Evolutionary conservation across 2,329 filamentous ascomycete genomes (phyloP), one percentile per base, ranked within the genome.

Genomic region (Corynespora cassiicola): DNA sequence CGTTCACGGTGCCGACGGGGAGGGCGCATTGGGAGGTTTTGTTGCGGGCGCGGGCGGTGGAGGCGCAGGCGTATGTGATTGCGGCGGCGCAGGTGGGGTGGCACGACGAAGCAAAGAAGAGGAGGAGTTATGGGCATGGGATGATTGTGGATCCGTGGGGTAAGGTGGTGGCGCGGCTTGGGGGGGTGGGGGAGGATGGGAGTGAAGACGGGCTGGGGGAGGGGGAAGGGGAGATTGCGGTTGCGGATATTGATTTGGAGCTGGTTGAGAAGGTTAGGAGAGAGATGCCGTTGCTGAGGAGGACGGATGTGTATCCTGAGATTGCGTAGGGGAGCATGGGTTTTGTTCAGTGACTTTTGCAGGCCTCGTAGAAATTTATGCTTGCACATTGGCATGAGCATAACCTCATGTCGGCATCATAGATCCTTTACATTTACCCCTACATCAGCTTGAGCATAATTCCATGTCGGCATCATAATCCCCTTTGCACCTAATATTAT

Each of bases 111-210:
- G 54, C 60, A 31, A 59, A 57, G 10, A 89, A 84, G 68, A 76
- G 92, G 41, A 78, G 80, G 18, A 95, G 88, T 68, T 96, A 94
- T 70, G 92, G 92, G 0, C 86, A 89, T 63, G 88, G 87, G 54
- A 82, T 95, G 73, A 86, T 95, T 30, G 78, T 96, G 17, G 86
- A 88, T 64, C 91, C 92, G 0, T 96, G 90, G 90, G 92, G 92
- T 0, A 78, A 81, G 39, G 79, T 96, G 1, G 62, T 89, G 25
- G 78, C 85, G 3, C 77, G 86, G 58, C 75, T 85, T 60, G 77
- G 76, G 25, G 84, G 82, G 1, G 73, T 71, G 12, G 70, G 74
- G 26, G 67, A 74, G 50, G 56, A 70, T 27, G 56, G 36, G 20
- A 56, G n/a, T n/a, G n/a, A n/a, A n/a, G n/a, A 54, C 40, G 69